Conservation (phyloP, 257 asterid genomes). For the Thymus mandschuricus region DNA sequence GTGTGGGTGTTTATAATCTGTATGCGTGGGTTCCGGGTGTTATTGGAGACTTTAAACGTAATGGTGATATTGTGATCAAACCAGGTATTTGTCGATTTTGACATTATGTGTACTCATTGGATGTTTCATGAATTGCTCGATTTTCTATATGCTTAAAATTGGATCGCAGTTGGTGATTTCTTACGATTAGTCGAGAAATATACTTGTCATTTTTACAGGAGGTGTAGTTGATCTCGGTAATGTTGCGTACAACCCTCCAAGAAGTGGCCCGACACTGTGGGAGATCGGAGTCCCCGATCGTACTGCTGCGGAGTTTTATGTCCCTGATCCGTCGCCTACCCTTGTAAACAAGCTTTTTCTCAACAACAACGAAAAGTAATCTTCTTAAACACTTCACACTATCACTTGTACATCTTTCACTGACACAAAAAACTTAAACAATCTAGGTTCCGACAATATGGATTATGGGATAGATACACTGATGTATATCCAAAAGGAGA, state of each 20-base stretch:
- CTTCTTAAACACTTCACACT: not conserved
- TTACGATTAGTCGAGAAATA: too few species aligned
- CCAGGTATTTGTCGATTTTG: conserved; percentile 40
- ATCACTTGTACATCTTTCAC: not conserved
- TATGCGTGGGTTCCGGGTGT: conserved; percentile 75
- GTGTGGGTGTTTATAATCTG: conserved; percentile 48
- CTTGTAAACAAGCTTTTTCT: conserved; percentile 34
- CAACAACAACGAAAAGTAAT: conserved; percentile 36
- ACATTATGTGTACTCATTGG: too few species aligned
- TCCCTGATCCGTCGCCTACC: conserved; percentile 43
- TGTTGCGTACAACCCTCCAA: conserved; percentile 43
- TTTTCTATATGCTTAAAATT: too few species aligned
- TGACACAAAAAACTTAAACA: too few species aligned
- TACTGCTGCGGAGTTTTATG: conserved; percentile 44
- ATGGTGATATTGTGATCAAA: conserved; percentile 26
- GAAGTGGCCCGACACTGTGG: conserved; percentile 55
- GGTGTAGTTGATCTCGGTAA: conserved; percentile 27
- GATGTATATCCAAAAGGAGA: conserved; percentile 43
- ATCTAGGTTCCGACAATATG: conserved; percentile 46
- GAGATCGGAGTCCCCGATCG: conserved; percentile 65
- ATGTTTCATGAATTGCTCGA: too few species aligned
- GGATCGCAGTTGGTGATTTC: too few species aligned
- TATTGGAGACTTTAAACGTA: conserved; percentile 60
- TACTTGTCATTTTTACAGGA: conserved; percentile 25
- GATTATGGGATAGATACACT: conserved; percentile 49